A percentile compares a stretch with the other conserved stretches of the same genome.
phyloP scores from a whole-genome alignment of 768 basidiomycete genomes.

The Termitomyces sp. region DNA sequence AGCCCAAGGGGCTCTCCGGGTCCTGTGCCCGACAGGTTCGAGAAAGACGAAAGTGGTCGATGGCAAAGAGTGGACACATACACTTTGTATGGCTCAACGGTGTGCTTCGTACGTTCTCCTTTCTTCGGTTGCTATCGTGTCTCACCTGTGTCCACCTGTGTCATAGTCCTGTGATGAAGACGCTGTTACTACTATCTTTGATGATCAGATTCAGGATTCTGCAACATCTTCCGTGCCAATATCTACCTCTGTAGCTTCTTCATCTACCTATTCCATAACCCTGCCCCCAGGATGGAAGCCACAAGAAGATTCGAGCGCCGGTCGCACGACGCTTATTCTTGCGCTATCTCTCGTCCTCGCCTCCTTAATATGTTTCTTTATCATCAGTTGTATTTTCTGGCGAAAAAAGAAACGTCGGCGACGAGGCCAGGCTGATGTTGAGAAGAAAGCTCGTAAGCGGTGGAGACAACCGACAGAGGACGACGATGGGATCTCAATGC shows the following conservation, averaged over 20 bases:
- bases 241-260: constrained; percentile 12
- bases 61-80: constrained; percentile 55
- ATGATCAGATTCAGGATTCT: constrained; percentile 26
- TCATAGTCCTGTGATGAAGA: constrained; percentile 18
- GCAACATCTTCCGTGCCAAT: constrained; percentile 12
- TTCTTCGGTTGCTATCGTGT: not conserved
- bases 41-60: constrained; percentile 42
- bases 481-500: constrained; percentile 24
- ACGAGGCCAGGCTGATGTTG: constrained; percentile 38
- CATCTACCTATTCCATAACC: constrained; percentile 24
- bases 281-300: constrained; percentile 54
- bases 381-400: constrained; percentile 59
- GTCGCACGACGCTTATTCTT: constrained; percentile 44
- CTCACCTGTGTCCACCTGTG: not conserved
- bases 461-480: constrained; percentile 16
- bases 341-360: constrained; percentile 60
- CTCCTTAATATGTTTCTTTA: constrained; percentile 51
- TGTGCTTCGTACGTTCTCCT: constrained; percentile 43
- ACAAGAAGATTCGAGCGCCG: constrained; percentile 7
- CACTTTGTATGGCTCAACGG: constrained; percentile 67
- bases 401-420: constrained; percentile 34
- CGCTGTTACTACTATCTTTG: constrained; percentile 19
- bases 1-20: constrained; percentile 7
- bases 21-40: constrained; percentile 50
- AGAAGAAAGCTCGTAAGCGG: constrained; percentile 36